phyloP scores from a whole-genome alignment of 352 stramenopile species.

The Phytopythium montanum region DNA sequence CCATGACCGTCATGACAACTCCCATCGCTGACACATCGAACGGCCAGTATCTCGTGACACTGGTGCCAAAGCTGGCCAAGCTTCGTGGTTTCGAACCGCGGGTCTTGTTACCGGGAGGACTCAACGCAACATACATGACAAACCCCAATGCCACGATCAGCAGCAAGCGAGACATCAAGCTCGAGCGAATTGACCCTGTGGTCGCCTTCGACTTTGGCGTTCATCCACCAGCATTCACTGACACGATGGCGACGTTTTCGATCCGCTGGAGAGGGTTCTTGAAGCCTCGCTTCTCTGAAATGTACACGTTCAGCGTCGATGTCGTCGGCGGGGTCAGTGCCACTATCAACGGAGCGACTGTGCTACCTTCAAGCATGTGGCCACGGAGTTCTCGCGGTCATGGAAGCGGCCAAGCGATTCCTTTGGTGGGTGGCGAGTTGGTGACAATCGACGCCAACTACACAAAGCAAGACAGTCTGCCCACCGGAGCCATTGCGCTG shows the following conservation, averaged over 20 bases:
- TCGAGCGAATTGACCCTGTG: conserved; percentile 27
- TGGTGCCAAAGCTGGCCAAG: conserved; percentile 16
- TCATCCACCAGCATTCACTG: conserved; percentile 20
- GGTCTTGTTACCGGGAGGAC: conserved; percentile 43
- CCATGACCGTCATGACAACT: conserved; percentile 11
- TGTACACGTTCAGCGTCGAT: conserved; percentile 48
- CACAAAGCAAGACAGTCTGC: conserved; percentile 30
- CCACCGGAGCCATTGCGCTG: conserved; percentile 33
- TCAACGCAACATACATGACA: conserved; percentile 53
- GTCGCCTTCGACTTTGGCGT: conserved; percentile 54
- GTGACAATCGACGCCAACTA: conserved; percentile 47
- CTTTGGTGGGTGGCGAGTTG: conserved; percentile 32
- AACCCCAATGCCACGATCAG: conserved; percentile 24
- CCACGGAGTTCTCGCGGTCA: conserved; percentile 11
- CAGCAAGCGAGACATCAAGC: conserved; percentile 14
- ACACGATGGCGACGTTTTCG: conserved; percentile 51
- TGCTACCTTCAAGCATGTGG: conserved; percentile 17
- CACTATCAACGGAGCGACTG: conserved; percentile 10
- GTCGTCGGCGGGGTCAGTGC: conserved; percentile 30
- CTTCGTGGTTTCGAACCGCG: conserved; percentile 39
- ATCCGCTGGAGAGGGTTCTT: conserved; percentile 54
- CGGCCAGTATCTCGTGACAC: conserved; percentile 38
- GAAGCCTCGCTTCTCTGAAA: conserved; percentile 40
- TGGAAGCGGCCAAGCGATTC: conserved; percentile 11
- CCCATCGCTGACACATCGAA: conserved; percentile 29